Evolutionary conservation across 164 flowering plant genomes (phyloP).

Genomic region (Stephania japonica): DNA sequence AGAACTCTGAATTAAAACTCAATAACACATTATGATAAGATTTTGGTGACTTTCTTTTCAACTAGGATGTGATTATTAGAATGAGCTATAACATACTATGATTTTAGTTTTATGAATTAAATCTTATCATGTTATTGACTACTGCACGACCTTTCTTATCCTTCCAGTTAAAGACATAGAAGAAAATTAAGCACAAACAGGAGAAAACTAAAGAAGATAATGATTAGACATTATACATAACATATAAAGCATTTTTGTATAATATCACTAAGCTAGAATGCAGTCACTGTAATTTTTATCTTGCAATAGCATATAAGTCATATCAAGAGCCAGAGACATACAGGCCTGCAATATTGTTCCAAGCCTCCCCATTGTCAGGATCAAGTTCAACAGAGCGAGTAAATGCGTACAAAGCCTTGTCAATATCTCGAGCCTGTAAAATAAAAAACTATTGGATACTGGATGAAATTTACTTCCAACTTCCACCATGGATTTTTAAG

Average conservation of each 20-base stretch:
- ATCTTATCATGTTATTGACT: too few species aligned
- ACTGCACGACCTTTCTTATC: background rate
- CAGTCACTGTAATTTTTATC: background rate
- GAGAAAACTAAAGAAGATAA: background rate
- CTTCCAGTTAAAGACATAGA: background rate
- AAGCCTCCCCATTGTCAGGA: slow-evolving; percentile 98
- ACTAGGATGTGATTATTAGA: too few species aligned
- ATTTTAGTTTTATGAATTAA: too few species aligned
- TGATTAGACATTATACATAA: background rate
- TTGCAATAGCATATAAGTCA: background rate
- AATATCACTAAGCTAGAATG: background rate
- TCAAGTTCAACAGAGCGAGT: slow-evolving; percentile 89
- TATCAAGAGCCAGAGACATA: slow-evolving; percentile 27
- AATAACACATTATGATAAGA: background rate
- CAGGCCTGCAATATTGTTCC: slow-evolving; percentile 97
- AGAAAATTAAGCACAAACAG: background rate
- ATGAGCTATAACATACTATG: too few species aligned
- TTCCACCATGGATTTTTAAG: background rate
- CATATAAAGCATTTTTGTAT: background rate
- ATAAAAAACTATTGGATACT: background rate
- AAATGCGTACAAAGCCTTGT: slow-evolving; percentile 78
- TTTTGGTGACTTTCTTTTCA: too few species aligned
- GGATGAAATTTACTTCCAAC: background rate
- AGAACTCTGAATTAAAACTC: background rate
- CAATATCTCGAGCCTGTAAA: slow-evolving; percentile 70